Conservation (phyloP, 1,139 yeast genomes). For the Saccharomycopsis hybrid region DNA sequence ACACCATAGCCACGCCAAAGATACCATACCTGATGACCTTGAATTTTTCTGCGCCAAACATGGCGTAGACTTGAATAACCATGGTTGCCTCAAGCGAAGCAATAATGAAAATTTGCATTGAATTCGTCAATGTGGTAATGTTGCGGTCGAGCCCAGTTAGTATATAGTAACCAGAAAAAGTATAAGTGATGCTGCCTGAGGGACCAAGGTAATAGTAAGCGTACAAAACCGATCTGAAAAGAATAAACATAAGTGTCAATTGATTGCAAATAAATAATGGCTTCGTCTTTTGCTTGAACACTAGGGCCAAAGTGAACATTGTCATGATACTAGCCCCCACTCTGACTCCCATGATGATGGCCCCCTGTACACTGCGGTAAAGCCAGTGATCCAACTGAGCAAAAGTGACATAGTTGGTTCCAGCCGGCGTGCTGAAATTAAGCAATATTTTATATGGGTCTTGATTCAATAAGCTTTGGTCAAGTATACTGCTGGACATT, state of each 20-base stretch:
- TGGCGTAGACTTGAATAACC: slow-evolving; percentile 61
- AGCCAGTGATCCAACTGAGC: slow-evolving; percentile 32
- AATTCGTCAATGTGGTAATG: slow-evolving; percentile 51
- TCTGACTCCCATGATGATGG: slow-evolving; percentile 37
- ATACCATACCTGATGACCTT: slow-evolving; percentile 33
- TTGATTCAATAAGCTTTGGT: not conserved
- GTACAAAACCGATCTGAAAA: slow-evolving; percentile 56
- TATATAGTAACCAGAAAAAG: slow-evolving; percentile 43
- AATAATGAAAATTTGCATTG: slow-evolving; percentile 53
- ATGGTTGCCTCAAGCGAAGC: slow-evolving; percentile 57
- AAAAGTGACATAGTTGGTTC: slow-evolving; percentile 30
- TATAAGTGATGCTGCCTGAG: slow-evolving; percentile 42
- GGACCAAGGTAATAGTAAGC: slow-evolving; percentile 48
- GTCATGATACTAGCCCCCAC: slow-evolving; percentile 37
- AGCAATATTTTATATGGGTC: slow-evolving; percentile 26
- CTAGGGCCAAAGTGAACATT: slow-evolving; percentile 33
- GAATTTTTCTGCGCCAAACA: slow-evolving; percentile 26
- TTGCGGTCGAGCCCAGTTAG: slow-evolving; percentile 32
- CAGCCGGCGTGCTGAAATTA: slow-evolving; percentile 26
- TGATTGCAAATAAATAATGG: slow-evolving; percentile 70
- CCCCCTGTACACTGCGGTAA: slow-evolving; percentile 29
- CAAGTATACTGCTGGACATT: no score
- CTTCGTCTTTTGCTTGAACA: slow-evolving; percentile 46
- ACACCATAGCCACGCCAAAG: slow-evolving; percentile 25
- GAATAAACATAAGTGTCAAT: slow-evolving; percentile 44